Evolutionary conservation across 495 filamentous ascomycete species (phyloP), one percentile per base, ranked within the genome.

Genomic region (Immersiella caudata): DNA sequence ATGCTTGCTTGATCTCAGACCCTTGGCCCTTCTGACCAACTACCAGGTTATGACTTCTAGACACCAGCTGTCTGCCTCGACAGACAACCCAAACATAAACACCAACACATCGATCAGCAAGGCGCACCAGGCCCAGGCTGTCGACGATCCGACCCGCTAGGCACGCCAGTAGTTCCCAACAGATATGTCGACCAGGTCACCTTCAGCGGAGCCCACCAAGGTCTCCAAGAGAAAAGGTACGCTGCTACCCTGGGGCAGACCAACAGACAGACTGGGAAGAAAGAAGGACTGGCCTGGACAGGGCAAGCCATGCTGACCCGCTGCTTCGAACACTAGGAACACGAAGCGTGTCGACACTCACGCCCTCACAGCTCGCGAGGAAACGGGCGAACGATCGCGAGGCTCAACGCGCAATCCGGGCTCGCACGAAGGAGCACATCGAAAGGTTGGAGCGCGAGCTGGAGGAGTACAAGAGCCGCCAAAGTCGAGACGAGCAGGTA

Each of bases 321-420:
- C 22, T 26, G 14, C 14, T 20, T 59, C 24, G 7, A n/a, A 12
- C 52, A 6, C 52, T 60, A 84, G 88, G 85, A n/a, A 85, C 86
- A 26, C 82, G 90, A 64, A 89, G 89, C 49, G 89, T 93, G 21
- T 87, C 89, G 61, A 91, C 88, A 66, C 84, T 93, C 67, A 90
- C 88, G 14, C 86, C 87, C n/a, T 84, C 88, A 25, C 90, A 93
- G 74, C 81, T 91, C 57, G 88, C 85, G 7, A 86, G 90, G 73
- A 97, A 97, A 78, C 85, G 93, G 64, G 92, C 91, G 73, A 96
- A 96, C 77, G 93, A 97, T 74, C 86, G 93, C 50, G 91, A 94
- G 78, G 93, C 93, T 20, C 93, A 97, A 76, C 86, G 91, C 59
- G 91, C 91, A 20, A 97, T 96, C 66, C 85, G 93, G 18, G 89